phyloP scores from a whole-genome alignment of 257 asterid genomes.

The Solanum arcanum region DNA sequence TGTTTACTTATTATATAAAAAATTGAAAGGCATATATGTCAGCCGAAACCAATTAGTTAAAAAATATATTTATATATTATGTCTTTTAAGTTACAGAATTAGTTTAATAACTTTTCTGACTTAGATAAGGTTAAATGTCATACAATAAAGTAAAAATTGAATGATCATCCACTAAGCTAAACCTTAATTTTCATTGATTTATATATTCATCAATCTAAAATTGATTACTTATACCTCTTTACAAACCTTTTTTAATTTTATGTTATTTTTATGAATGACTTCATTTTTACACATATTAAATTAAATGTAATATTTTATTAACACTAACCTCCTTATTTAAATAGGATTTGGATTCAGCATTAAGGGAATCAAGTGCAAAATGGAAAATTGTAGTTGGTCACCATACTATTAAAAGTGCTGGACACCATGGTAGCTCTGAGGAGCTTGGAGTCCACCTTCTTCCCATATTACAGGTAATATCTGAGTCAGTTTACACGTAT shows the following conservation, averaged over 20 bases:
- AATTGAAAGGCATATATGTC: neutral
- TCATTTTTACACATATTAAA: too few relatives aligned
- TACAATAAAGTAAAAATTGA: too few relatives aligned
- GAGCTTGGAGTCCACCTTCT: constrained; percentile 51
- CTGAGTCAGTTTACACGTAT: fast-evolving
- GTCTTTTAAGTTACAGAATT: too few relatives aligned
- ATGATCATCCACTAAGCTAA: neutral
- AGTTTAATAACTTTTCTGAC: too few relatives aligned
- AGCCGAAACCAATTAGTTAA: too few relatives aligned
- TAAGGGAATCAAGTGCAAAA: constrained; percentile 35
- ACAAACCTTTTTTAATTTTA: neutral
- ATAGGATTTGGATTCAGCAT: constrained; percentile 39
- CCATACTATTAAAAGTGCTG: constrained; percentile 66
- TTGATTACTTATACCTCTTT: neutral
- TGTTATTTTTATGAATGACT: too few relatives aligned
- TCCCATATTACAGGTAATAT: constrained; percentile 55
- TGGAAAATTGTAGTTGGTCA: constrained; percentile 87
- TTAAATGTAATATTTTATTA: neutral
- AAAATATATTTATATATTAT: too few relatives aligned
- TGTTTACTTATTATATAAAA: too few relatives aligned
- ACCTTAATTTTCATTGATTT: neutral
- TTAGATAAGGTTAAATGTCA: neutral
- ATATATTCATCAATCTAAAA: fast-evolving
- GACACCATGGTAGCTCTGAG: constrained; percentile 59
- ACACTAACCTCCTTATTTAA: neutral